Evolutionary conservation across 2,329 filamentous ascomycete genomes (phyloP).

Genomic region (Fusarium burgessii): DNA sequence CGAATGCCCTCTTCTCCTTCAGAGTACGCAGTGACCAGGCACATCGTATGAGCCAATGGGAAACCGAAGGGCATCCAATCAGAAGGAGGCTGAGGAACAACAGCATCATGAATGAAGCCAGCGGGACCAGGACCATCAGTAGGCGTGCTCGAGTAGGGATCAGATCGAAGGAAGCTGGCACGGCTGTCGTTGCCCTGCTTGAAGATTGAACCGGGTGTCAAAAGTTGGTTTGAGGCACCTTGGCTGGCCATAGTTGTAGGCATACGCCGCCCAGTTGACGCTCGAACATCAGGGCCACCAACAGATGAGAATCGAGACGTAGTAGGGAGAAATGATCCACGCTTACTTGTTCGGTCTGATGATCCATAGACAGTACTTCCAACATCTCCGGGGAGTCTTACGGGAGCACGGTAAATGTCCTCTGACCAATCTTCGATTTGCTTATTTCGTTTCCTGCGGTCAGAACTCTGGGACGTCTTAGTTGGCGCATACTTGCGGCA

Average conservation of each 20-base stretch:
- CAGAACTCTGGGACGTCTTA: constrained; percentile 85
- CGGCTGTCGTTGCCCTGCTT: constrained; percentile 72
- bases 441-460: constrained; percentile 85
- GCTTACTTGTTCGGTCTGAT: constrained; percentile 79
- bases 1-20: constrained; percentile 93
- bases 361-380: constrained; percentile 71
- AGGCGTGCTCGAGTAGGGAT: constrained; percentile 65
- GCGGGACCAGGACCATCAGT: constrained; percentile 82
- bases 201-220: constrained; percentile 80
- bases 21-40: constrained; percentile 95
- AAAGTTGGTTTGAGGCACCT: constrained; percentile 76
- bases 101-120: constrained; percentile 95
- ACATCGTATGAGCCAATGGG: constrained; percentile 92
- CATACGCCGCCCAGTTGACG: constrained; percentile 60
- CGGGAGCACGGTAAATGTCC: constrained; percentile 93
- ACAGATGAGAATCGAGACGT: constrained; percentile 95
- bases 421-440: constrained; percentile 99
- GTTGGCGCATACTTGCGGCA: constrained; percentile 84
- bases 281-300: constrained; percentile 76
- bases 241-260: constrained; percentile 98
- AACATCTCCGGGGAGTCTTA: constrained; percentile 81
- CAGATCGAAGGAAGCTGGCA: constrained; percentile 72
- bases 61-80: constrained; percentile 99
- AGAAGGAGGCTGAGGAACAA: constrained; percentile 94
- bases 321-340: constrained; percentile 88